A percentile compares a stretch with the other conserved stretches of the same genome.
These are phyloP conservation scores for Trichophyton simii DNA, from an alignment of 2,329 filamentous ascomycete species.

Conservation along the genomic window DNA sequence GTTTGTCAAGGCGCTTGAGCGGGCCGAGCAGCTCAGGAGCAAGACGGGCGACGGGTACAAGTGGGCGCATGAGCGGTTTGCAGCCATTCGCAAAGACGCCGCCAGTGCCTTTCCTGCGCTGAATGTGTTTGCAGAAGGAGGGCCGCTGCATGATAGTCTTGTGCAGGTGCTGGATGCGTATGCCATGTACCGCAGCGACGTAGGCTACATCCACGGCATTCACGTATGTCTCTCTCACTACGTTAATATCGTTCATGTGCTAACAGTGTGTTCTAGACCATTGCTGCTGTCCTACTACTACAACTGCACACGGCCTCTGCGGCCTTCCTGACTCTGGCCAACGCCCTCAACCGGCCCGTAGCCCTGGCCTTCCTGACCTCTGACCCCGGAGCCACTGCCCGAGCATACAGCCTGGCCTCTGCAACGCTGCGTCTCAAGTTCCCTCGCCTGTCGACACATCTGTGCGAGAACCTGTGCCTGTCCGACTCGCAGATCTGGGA, in stretches of 20 bases:
- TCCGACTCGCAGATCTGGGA: slow-evolving; percentile 38
- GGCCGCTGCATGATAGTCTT: slow-evolving; percentile 43
- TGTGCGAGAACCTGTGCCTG: slow-evolving; percentile 31
- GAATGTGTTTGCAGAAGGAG: slow-evolving; percentile 44
- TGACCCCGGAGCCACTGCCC: slow-evolving; percentile 43
- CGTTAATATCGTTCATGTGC: background rate
- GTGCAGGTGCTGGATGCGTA: slow-evolving; percentile 50
- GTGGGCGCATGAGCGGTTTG: slow-evolving; percentile 41
- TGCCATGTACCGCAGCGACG: slow-evolving; percentile 50
- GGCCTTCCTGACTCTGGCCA: slow-evolving; percentile 48
- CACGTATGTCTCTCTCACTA: slow-evolving; percentile 31
- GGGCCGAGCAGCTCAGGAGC: slow-evolving; percentile 39
- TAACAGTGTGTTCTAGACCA: slow-evolving; percentile 25
- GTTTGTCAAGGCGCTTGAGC: slow-evolving; percentile 44
- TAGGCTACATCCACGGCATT: slow-evolving; percentile 48
- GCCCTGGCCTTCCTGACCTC: slow-evolving; percentile 49
- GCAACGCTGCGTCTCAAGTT: slow-evolving; percentile 47
- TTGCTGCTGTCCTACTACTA: slow-evolving; percentile 47
- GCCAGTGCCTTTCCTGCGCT: slow-evolving; percentile 45
- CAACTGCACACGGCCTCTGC: slow-evolving; percentile 41
- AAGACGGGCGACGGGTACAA: slow-evolving; percentile 31
- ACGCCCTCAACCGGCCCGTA: slow-evolving; percentile 48
- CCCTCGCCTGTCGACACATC: slow-evolving; percentile 42
- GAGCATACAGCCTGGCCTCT: slow-evolving; percentile 44
- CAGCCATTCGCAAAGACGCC: slow-evolving; percentile 42